Conservation (phyloP, 164 flowering plant species). For the Stephania japonica region DNA sequence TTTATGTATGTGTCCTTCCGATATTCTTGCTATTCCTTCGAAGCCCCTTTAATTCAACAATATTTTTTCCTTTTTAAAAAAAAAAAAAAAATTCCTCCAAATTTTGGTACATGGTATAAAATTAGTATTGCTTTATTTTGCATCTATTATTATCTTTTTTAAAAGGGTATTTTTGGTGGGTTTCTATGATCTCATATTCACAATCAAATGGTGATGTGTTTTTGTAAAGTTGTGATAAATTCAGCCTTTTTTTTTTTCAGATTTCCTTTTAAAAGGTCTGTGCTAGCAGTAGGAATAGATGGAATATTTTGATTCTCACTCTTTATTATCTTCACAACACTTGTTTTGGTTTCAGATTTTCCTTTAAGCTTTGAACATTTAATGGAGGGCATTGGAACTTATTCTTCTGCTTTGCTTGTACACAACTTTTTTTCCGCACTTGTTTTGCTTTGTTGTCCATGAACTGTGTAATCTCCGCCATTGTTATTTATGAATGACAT, state of each 20-base stretch:
- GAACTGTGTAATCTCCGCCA: not conserved
- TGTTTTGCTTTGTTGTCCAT: not conserved
- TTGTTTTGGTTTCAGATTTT: not conserved
- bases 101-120: too few species aligned
- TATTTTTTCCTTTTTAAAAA: too few species aligned
- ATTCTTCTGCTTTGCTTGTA: not conserved
- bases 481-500: not conserved
- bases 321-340: not conserved
- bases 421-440: not conserved
- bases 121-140: too few species aligned
- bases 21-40: not conserved
- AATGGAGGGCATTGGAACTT: not conserved
- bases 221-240: too few species aligned
- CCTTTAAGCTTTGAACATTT: not conserved
- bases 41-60: not conserved
- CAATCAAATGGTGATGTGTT: too few species aligned
- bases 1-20: too few species aligned
- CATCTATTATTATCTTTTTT: too few species aligned
- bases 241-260: not conserved
- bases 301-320: not conserved
- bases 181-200: too few species aligned
- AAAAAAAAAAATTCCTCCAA: too few species aligned
- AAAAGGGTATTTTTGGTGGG: too few species aligned
- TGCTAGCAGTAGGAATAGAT: not conserved
- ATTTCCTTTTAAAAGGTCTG: not conserved